These are phyloP conservation scores for Radiomyces spectabilis DNA, from an alignment of 192 early-diverging fungal genomes.

Conservation along the genomic window DNA sequence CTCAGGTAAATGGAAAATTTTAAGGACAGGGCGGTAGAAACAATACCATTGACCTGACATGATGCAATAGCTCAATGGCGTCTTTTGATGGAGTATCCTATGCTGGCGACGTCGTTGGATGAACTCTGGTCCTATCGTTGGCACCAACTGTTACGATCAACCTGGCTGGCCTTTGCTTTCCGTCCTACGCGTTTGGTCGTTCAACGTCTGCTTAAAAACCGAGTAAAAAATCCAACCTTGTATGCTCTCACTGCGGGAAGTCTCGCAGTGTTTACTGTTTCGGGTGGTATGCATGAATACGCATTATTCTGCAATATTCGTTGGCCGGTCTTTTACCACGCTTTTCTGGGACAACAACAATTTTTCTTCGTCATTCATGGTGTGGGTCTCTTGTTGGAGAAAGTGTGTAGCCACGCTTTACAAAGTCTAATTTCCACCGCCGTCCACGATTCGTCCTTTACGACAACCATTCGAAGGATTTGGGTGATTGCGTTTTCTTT, in stretches of 20 bases:
- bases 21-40: too few species aligned
- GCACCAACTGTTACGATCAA: slow-evolving; percentile 5
- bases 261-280: slow-evolving; percentile 3
- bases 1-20: slow-evolving; percentile 5
- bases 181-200: slow-evolving; percentile 2
- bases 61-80: slow-evolving; percentile 6
- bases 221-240: background rate
- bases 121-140: slow-evolving; percentile 11
- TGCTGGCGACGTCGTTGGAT: background rate
- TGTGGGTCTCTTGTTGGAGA: background rate
- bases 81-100: slow-evolving; percentile 7
- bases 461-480: background rate
- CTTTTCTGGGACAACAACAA: background rate
- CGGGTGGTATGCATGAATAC: slow-evolving; percentile 7
- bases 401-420: background rate
- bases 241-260: background rate
- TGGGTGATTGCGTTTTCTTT: background rate
- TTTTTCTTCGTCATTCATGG: slow-evolving; percentile 10
- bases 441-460: background rate
- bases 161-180: slow-evolving; percentile 5
- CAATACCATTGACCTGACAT: too few species aligned
- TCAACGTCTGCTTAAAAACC: background rate
- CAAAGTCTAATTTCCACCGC: background rate
- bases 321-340: background rate
- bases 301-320: slow-evolving; percentile 1